Evolutionary conservation across 805 yeast genomes (phyloP), one percentile per base, ranked within the genome.

Genomic region (Candida parachauliodes): DNA sequence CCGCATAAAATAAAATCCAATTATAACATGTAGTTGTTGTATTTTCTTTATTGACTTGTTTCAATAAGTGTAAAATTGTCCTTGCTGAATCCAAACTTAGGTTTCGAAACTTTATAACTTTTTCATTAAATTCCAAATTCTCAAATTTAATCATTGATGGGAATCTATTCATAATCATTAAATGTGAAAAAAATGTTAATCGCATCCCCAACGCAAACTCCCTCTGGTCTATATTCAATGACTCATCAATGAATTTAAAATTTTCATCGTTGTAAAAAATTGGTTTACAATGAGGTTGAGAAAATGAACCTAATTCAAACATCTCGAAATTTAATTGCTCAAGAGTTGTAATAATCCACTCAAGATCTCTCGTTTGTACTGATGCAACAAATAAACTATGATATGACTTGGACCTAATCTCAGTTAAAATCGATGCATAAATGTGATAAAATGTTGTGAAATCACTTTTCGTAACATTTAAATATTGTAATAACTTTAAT

Each of bases 91-190:
- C 57, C 24, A 61, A 41, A 3, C 63, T 55, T 17, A 63, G 37
- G 27, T 54, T 51, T 20, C 68, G 44, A 44, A 59, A 63, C 24
- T 45, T 47, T 1, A 42, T 27, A 21, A 46, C 42, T 14, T 49
- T 49, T 7, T 45, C 47, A 26, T 51, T 56, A 3, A 43, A 47
- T 12, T 52, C 52, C 4, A 39, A 36, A 8, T 30, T 30, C 0
- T 30, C 28, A 10, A 37, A 32, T 11, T 32, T 25, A 3, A 57
- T 43, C 19, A 52, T 46, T 34, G 53, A 52, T 1, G 68, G 65
- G 14, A 63, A 47, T 19, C 69, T 41, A 44, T 67, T 67, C 34
- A 65, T 51, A 16, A 59, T 51, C 65, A 64, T 55, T 34, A 65
- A 42, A 36, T 67, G 71, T 23, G 55, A 43, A 39, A 65, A 62